phyloP scores from a whole-genome alignment of 495 filamentous ascomycete genomes.

The Talaromyces adpressus region DNA sequence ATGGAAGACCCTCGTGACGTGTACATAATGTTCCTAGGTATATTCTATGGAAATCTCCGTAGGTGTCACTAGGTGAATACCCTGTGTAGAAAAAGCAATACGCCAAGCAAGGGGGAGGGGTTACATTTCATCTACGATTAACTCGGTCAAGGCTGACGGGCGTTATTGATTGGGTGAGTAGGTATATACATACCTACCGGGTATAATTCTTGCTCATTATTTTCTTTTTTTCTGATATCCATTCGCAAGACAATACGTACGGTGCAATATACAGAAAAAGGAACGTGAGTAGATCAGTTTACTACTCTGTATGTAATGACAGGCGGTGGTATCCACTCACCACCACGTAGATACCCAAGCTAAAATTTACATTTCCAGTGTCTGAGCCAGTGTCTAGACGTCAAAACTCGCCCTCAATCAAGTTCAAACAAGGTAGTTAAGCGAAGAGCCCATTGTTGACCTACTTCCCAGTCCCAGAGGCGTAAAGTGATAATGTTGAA shows the following conservation, averaged over 20 bases:
- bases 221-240: neutral
- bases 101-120: neutral
- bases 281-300: neutral
- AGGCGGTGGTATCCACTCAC: neutral
- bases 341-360: neutral
- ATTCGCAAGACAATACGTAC: neutral
- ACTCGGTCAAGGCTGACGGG: neutral
- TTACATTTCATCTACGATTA: neutral
- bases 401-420: neutral
- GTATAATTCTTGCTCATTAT: neutral
- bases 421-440: neutral
- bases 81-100: neutral
- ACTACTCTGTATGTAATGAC: too few relatives aligned
- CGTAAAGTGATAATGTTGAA: neutral
- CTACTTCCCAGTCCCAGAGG: neutral
- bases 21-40: neutral
- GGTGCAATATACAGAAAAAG: neutral
- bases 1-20: slow-evolving; percentile 1
- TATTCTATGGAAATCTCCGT: neutral
- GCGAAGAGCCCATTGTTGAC: neutral
- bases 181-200: neutral
- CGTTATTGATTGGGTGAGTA: neutral
- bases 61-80: neutral
- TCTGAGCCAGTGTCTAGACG: neutral
- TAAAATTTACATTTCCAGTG: neutral